These are phyloP conservation scores for Spergularia bocconei DNA, from an alignment of 148 eudicot species.

Conservation along the genomic window DNA sequence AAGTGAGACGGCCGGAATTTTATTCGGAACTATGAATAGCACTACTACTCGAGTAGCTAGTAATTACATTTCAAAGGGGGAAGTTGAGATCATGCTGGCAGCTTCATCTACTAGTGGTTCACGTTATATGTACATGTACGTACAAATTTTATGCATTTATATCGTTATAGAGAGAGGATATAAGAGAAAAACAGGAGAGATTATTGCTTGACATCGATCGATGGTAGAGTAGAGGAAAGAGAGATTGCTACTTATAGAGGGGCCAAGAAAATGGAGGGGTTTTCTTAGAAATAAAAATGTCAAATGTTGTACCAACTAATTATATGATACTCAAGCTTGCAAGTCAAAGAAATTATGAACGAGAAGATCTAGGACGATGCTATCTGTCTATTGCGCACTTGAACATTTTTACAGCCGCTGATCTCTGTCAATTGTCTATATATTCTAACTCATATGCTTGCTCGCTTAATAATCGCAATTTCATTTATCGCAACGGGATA, in stretches of 20 bases:
- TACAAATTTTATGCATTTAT: not conserved
- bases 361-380: constrained; percentile 21
- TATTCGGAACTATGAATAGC: no score
- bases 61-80: constrained; percentile 1
- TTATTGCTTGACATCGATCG: not conserved
- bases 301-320: constrained; percentile 3
- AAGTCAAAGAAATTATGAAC: constrained; percentile 12
- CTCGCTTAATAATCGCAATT: no score
- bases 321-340: not conserved
- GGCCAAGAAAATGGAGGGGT: not conserved
- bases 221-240: not conserved
- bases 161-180: not conserved
- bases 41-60: not conserved
- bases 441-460: no score
- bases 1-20: no score
- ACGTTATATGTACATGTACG: constrained; percentile 13
- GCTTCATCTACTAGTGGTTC: constrained; percentile 71
- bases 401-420: not conserved
- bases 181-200: not conserved
- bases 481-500: no score
- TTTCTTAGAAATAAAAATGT: not conserved
- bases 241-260: constrained; percentile 20
- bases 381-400: constrained; percentile 1
- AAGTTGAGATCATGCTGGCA: constrained; percentile 95
- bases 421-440: constrained; percentile 1